These are phyloP conservation scores for Zasmidium citrigriseum DNA, from an alignment of 2,329 filamentous ascomycete genomes.

Conservation along the genomic window DNA sequence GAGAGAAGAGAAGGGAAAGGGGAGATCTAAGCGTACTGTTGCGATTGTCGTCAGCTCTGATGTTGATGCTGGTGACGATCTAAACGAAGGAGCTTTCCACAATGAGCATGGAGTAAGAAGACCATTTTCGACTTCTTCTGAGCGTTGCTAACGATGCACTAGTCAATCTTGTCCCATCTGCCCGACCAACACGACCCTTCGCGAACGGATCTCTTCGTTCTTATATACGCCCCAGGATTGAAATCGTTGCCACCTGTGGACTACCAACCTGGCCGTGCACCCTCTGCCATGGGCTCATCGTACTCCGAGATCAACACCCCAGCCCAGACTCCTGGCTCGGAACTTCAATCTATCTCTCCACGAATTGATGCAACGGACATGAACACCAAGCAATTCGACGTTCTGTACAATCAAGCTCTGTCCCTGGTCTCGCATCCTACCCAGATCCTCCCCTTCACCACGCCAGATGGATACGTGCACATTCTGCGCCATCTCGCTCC, in stretches of 20 bases:
- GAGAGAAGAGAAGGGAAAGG: conserved; percentile 23
- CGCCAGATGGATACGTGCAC: conserved; percentile 77
- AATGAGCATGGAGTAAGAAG: conserved; percentile 79
- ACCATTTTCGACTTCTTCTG: neutral
- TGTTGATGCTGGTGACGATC: conserved; percentile 58
- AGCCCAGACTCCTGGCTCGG: conserved; percentile 64
- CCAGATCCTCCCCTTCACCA: conserved; percentile 87
- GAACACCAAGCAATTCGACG: conserved; percentile 63
- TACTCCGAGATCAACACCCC: conserved; percentile 80
- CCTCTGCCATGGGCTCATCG: conserved; percentile 72
- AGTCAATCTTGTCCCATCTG: conserved; percentile 80
- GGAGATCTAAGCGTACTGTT: conserved; percentile 65
- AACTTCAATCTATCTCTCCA: conserved; percentile 49
- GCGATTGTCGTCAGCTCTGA: conserved; percentile 87
- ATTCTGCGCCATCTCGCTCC: conserved; percentile 84
- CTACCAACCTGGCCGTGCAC: conserved; percentile 43
- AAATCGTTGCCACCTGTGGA: conserved; percentile 50
- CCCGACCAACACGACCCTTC: conserved; percentile 74
- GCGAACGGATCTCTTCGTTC: conserved; percentile 75
- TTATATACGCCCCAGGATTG: conserved; percentile 84
- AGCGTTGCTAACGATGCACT: conserved; percentile 25
- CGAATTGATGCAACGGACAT: conserved; percentile 39
- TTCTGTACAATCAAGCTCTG: conserved; percentile 77
- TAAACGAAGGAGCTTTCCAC: conserved; percentile 55
- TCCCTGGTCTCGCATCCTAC: conserved; percentile 78